These are phyloP conservation scores for Leccinum pseudoinsigne DNA, from an alignment of 1,284 basidiomycete species.

Conservation along the genomic window DNA sequence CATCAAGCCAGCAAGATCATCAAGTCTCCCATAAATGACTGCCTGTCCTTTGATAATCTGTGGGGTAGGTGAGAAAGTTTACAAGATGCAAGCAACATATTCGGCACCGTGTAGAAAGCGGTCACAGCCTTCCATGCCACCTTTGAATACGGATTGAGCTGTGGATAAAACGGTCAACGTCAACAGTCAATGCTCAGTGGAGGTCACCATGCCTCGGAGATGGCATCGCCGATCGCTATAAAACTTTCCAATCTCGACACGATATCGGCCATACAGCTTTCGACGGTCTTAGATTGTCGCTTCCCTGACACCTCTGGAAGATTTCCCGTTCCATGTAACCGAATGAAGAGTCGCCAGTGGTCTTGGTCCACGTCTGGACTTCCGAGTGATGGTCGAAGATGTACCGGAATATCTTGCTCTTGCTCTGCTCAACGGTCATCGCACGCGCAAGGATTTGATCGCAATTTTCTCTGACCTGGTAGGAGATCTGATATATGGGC, in stretches of 20 bases:
- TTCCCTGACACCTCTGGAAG: constrained; percentile 1
- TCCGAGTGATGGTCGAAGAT: constrained; percentile 5
- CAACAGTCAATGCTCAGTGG: background rate
- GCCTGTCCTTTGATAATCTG: constrained; percentile 32
- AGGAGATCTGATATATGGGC: constrained; percentile 21
- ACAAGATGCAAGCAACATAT: background rate
- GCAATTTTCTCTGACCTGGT: constrained; percentile 1
- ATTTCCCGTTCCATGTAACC: constrained; percentile 16
- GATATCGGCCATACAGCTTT: constrained; percentile 23
- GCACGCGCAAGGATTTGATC: background rate
- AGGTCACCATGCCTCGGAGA: constrained; percentile 18
- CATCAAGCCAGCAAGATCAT: constrained; percentile 30
- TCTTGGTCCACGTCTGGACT: background rate
- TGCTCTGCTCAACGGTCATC: constrained; percentile 2
- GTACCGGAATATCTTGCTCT: constrained; percentile 20
- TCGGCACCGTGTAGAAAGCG: constrained; percentile 29
- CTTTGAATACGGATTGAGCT: constrained; percentile 29
- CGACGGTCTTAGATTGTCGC: constrained; percentile 8
- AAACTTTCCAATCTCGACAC: constrained; percentile 27
- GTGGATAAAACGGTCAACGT: background rate
- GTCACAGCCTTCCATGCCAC: constrained; percentile 28
- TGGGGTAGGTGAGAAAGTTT: constrained; percentile 10
- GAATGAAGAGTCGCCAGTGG: constrained; percentile 25
- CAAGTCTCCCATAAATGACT: constrained; percentile 24
- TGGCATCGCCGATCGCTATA: constrained; percentile 24